Evolutionary conservation across 805 yeast genomes (phyloP).

Genomic region (Alloascoidea africana): DNA sequence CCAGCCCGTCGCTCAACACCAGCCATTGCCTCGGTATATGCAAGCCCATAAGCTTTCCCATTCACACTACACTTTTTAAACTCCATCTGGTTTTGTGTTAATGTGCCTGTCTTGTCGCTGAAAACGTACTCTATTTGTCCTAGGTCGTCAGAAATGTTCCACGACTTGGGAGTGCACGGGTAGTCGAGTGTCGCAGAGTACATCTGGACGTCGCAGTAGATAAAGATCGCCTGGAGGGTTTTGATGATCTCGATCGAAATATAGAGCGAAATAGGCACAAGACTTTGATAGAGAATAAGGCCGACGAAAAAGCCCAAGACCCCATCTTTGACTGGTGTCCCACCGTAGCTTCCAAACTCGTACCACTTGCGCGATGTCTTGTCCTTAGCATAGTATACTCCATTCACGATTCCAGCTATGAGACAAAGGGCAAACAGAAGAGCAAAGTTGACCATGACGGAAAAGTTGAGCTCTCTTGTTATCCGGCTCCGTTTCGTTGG

Average conservation of each 20-base stretch:
- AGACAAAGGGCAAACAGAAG: constrained; percentile 54
- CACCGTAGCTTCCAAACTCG: constrained; percentile 46
- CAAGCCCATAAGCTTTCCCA: constrained; percentile 60
- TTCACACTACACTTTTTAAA: constrained; percentile 67
- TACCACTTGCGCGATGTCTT: constrained; percentile 42
- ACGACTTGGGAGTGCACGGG: constrained; percentile 73
- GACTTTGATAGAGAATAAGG: constrained; percentile 57
- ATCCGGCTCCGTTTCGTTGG: constrained; percentile 68
- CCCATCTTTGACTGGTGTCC: constrained; percentile 58
- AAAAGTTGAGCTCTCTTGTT: constrained; percentile 54
- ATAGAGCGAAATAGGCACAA: constrained; percentile 74
- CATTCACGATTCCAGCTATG: constrained; percentile 56
- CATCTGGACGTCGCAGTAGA: constrained; percentile 60
- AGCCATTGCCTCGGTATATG: constrained; percentile 72
- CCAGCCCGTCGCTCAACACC: constrained; percentile 73
- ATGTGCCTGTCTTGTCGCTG: constrained; percentile 75
- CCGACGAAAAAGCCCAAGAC: constrained; percentile 62
- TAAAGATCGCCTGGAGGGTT: constrained; percentile 70
- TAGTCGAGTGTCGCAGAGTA: constrained; percentile 56
- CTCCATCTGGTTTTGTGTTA: constrained; percentile 78
- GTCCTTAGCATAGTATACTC: constrained; percentile 36
- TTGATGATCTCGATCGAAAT: constrained; percentile 73
- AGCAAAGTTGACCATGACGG: constrained; percentile 52
- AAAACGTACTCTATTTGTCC: constrained; percentile 79
- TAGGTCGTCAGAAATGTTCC: constrained; percentile 77